These are phyloP conservation scores for Raffaelea albimanens DNA, from an alignment of 2,329 filamentous ascomycete genomes.

Conservation along the genomic window DNA sequence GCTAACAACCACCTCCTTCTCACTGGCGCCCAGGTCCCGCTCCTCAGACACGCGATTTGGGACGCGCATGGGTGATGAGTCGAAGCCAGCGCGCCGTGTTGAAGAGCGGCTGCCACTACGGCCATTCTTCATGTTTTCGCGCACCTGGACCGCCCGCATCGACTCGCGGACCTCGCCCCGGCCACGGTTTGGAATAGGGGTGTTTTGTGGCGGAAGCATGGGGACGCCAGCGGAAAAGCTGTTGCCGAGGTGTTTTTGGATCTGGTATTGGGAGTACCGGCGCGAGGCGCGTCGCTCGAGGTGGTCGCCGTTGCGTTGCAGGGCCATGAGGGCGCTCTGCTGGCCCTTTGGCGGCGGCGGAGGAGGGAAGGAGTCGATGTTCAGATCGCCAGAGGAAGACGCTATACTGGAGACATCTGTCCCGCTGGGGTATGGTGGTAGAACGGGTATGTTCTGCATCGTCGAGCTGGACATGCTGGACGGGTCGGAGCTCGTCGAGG, in stretches of 20 bases:
- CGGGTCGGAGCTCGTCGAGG: constrained; percentile 45
- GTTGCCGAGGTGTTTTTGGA: constrained; percentile 82
- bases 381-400: constrained; percentile 30
- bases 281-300: constrained; percentile 86
- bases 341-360: constrained; percentile 68
- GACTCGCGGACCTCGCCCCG: constrained; percentile 73
- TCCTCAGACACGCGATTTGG: constrained; percentile 58
- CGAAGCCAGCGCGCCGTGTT: constrained; percentile 31
- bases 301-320: constrained; percentile 78
- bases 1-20: background rate
- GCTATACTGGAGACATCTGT: background rate
- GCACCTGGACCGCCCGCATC: constrained; percentile 55
- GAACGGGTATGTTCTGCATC: constrained; percentile 66
- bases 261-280: constrained; percentile 92
- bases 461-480: constrained; percentile 65
- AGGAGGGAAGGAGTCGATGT: constrained; percentile 58
- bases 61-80: constrained; percentile 53
- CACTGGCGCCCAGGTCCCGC: constrained; percentile 17
- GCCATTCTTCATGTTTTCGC: constrained; percentile 39
- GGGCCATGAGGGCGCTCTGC: constrained; percentile 77
- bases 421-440: constrained; percentile 56
- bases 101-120: constrained; percentile 39
- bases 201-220: constrained; percentile 74
- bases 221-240: constrained; percentile 68
- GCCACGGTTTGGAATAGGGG: constrained; percentile 76